phyloP scores from a whole-genome alignment of 192 early-diverging fungal species.

The Paraglomus brasilianum region DNA sequence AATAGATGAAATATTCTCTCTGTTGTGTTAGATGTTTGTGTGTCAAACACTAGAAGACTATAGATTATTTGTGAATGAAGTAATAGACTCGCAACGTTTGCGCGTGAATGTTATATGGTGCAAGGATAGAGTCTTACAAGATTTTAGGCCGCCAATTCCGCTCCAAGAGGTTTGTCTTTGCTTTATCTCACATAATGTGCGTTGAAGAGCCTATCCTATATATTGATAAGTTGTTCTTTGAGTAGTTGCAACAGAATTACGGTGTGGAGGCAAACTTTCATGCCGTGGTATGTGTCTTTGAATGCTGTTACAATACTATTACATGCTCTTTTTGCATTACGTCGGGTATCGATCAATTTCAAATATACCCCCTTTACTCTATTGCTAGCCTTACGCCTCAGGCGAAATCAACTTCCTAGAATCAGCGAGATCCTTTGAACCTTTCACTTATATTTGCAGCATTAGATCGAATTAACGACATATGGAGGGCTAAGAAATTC shows the following conservation, averaged over 20 bases:
- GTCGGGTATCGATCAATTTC: no score
- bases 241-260: no score
- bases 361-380: no score
- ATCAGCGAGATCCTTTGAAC: constrained; percentile 1
- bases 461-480: constrained; percentile 26
- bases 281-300: constrained; percentile 46
- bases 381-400: constrained; percentile 35
- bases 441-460: constrained; percentile 34
- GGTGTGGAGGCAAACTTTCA: constrained; percentile 70
- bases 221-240: constrained; percentile 43
- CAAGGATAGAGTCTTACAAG: constrained; percentile 32
- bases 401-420: constrained; percentile 25
- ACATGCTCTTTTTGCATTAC: no score
- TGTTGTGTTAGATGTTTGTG: constrained; percentile 65
- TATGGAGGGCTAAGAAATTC: constrained; percentile 39
- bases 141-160: constrained; percentile 37
- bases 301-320: no score
- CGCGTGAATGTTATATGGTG: constrained; percentile 63
- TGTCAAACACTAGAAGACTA: constrained; percentile 81
- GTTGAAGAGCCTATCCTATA: no score
- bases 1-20: constrained; percentile 17
- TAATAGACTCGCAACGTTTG: constrained; percentile 61
- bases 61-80: constrained; percentile 56
- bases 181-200: no score
- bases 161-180: constrained; percentile 27